Evolutionary conservation across 2,329 filamentous ascomycete species (phyloP), one percentile per base, ranked within the genome.

Genomic region (Talaromyces sp.): DNA sequence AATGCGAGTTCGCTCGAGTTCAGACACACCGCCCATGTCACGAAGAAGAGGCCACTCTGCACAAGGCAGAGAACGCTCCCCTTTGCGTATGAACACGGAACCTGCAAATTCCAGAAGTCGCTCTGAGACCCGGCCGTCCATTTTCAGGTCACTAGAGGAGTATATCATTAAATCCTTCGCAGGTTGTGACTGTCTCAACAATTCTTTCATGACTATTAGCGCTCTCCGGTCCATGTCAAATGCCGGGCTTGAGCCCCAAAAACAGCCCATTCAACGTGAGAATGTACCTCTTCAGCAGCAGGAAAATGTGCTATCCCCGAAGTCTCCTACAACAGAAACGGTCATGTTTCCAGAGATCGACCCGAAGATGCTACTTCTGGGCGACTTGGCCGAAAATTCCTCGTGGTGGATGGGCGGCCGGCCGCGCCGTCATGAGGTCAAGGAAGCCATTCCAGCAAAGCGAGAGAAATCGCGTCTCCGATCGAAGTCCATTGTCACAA

Each of bases 371-470:
- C 79, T 94, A 22, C 80, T 93, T 7, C 76, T 93, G 2, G 91
- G 90, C 2, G 87, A 93, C 71, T 83, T 93, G 69, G 90, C 89
- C 0, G 91, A 95, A 73, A 95, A 95, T 72, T 91, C 90, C 2
- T 86, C 85, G 8, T 94, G 90, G 91, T 94, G 91, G 90, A 88
- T 89, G 56, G 90, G 89, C 1, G 84, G 84, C 58, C 81, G 85
- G 71, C 70, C 72, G 69, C 67, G 78, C 73, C 70, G 73, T 69
- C 70, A 74, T 63, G 72, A 73, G 17, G 69, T 71, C 11, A 69
- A 71, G 58, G 72, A 73, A 52, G 61, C 31, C 13, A 15, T 33
- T 43, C 17, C 61, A 70, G 7, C 64, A 75, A 62, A 76, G 25
- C 77, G 77, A 68, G 76, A 78, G 33, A 74, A 73, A 50, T 70